Evolutionary conservation across 2,329 filamentous ascomycete species (phyloP).

Genomic region (Xylariaceae sp.): DNA sequence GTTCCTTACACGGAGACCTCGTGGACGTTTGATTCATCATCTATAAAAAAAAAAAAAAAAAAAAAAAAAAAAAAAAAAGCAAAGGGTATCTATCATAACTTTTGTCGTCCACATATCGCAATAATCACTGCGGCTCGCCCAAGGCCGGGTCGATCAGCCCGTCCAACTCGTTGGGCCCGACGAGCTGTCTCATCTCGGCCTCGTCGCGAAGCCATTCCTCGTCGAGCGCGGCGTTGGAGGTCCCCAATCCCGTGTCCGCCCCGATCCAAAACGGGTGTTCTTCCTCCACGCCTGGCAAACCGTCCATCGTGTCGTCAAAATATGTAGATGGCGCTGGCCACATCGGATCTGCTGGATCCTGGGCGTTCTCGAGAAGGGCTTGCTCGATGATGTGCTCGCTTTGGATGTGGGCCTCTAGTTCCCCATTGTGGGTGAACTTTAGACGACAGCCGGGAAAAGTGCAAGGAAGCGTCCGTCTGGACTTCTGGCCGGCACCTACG

Average conservation of each 20-base stretch:
- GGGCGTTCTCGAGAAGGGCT: constrained; percentile 19
- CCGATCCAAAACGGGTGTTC: constrained; percentile 33
- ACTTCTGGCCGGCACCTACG: constrained; percentile 44
- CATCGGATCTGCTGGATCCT: background rate
- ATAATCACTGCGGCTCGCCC: background rate
- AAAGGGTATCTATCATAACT: constrained; percentile 32
- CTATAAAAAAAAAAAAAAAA: no score
- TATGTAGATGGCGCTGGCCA: constrained; percentile 2
- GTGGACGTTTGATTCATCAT: background rate
- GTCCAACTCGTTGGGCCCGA: constrained; percentile 26
- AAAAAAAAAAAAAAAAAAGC: constrained; percentile 30
- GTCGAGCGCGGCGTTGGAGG: constrained; percentile 30
- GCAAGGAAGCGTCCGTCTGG: constrained; percentile 49
- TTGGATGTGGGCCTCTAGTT: constrained; percentile 51
- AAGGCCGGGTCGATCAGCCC: constrained; percentile 33
- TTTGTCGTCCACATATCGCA: constrained; percentile 11
- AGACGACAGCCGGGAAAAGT: constrained; percentile 45
- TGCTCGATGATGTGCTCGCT: constrained; percentile 32
- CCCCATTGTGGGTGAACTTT: constrained; percentile 53
- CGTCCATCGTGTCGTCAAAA: constrained; percentile 11
- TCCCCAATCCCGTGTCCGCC: constrained; percentile 34
- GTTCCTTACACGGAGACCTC: background rate
- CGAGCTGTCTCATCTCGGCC: constrained; percentile 46
- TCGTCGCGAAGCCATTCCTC: constrained; percentile 50
- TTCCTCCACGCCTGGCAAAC: constrained; percentile 13